Evolutionary conservation across 2,329 filamentous ascomycete species (phyloP).

Genomic region (Didymella keratinophila): DNA sequence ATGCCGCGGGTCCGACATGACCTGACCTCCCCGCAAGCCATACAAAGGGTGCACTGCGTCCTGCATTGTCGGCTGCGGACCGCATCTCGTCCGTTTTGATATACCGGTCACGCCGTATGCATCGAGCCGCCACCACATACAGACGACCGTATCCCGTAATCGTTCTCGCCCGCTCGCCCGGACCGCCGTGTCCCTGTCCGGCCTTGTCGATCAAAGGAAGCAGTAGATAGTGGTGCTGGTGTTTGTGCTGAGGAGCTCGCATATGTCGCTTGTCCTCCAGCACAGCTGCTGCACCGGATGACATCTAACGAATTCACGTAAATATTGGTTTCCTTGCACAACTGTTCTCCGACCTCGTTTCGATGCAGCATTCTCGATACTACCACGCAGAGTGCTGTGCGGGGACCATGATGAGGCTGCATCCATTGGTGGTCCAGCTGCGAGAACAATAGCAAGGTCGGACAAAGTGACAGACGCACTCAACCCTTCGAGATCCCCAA

Average conservation of each 20-base stretch:
- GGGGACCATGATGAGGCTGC: neutral
- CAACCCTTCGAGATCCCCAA: constrained; percentile 12
- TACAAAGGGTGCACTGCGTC: constrained; percentile 3
- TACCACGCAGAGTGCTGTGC: constrained; percentile 1
- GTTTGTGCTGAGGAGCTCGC: neutral
- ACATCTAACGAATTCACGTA: constrained; percentile 14
- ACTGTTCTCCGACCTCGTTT: neutral
- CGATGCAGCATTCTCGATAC: neutral
- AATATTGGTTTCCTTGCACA: neutral
- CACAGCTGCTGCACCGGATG: neutral
- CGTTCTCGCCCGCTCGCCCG: constrained; percentile 1
- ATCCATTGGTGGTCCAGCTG: constrained; percentile 10
- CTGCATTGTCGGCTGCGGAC: constrained; percentile 12
- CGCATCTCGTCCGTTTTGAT: constrained; percentile 12
- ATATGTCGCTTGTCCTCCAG: neutral
- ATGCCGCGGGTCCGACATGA: neutral
- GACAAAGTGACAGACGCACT: constrained; percentile 35
- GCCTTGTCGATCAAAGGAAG: neutral
- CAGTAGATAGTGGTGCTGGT: constrained; percentile 1
- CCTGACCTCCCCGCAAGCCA: neutral
- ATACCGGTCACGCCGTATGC: constrained; percentile 9
- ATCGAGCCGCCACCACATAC: constrained; percentile 1
- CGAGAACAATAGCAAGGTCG: constrained; percentile 47
- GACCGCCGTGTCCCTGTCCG: constrained; percentile 10
- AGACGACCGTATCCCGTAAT: neutral